Conservation (phyloP, 495 filamentous ascomycete species). For the Xylaria telfairii region DNA sequence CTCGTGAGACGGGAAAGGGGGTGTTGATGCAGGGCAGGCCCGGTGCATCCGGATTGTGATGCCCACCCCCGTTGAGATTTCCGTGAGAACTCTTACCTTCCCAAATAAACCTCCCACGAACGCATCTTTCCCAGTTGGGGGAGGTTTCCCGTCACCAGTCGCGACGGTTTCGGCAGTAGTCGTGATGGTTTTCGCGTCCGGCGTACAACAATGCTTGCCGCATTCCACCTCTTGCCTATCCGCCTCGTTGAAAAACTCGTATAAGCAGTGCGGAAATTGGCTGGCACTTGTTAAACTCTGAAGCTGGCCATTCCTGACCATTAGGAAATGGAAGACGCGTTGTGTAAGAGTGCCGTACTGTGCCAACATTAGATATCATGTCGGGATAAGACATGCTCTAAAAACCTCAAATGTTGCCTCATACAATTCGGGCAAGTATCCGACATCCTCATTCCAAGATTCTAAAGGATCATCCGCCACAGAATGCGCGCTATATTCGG, state of each 20-base stretch:
- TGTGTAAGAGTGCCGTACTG: not conserved
- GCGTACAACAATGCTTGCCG: slow-evolving; percentile 10
- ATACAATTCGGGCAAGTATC: not conserved
- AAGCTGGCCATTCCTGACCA: slow-evolving; percentile 4
- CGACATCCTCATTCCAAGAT: slow-evolving; percentile 2
- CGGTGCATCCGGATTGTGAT: slow-evolving; percentile 21
- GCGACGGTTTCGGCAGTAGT: not conserved
- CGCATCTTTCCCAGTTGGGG: not conserved
- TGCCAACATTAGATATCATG: slow-evolving; percentile 2
- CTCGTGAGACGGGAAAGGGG: not conserved
- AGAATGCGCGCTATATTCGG: not conserved
- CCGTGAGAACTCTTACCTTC: slow-evolving; percentile 11
- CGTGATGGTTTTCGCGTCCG: not conserved
- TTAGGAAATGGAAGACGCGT: slow-evolving; percentile 18
- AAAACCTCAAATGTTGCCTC: not conserved
- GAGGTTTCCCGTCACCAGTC: not conserved
- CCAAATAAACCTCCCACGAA: slow-evolving; percentile 7
- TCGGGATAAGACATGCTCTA: slow-evolving; percentile 11
- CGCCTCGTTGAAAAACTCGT: slow-evolving; percentile 21
- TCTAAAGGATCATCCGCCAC: slow-evolving; percentile 10
- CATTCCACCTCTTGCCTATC: slow-evolving; percentile 12
- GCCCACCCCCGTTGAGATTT: not conserved
- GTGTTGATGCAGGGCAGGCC: slow-evolving; percentile 10
- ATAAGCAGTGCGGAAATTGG: slow-evolving; percentile 14
- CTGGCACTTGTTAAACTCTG: slow-evolving; percentile 15